phyloP scores from a whole-genome alignment of 306 rosid genomes.

The Purshia tridentata region DNA sequence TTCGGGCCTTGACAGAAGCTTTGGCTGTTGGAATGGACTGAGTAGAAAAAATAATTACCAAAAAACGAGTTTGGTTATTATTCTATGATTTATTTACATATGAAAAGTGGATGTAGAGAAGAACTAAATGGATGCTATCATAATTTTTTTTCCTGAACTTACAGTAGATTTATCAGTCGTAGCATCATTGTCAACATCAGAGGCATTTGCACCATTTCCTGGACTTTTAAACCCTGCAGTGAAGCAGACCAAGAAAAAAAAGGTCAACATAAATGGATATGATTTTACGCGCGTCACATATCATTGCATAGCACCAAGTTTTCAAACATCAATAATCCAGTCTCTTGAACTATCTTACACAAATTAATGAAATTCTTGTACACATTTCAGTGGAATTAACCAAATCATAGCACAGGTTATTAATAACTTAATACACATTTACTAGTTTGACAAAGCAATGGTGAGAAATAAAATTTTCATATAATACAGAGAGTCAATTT shows the following conservation, averaged over 20 bases:
- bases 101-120: too few relatives aligned
- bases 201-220: constrained; percentile 16
- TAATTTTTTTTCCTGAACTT: constrained; percentile 23
- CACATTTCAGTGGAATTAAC: too few relatives aligned
- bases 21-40: constrained; percentile 26
- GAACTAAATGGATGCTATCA: background rate
- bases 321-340: background rate
- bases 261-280: background rate
- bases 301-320: background rate
- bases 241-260: constrained; percentile 4
- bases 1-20: constrained; percentile 45
- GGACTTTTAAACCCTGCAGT: constrained; percentile 33
- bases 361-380: too few relatives aligned
- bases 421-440: too few relatives aligned
- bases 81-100: too few relatives aligned
- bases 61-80: background rate
- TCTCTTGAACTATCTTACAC: too few relatives aligned
- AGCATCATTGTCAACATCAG: constrained; percentile 5
- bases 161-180: constrained; percentile 29
- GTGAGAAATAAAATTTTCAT: background rate
- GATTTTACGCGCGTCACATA: background rate
- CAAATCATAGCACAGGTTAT: too few relatives aligned
- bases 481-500: background rate
- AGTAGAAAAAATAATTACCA: too few relatives aligned
- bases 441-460: too few relatives aligned